Percentiles rank a stretch among this genome's conserved stretches.
These are phyloP conservation scores for Nicotiana noctiflora DNA, from an alignment of 257 asterid genomes.

Conservation along the genomic window DNA sequence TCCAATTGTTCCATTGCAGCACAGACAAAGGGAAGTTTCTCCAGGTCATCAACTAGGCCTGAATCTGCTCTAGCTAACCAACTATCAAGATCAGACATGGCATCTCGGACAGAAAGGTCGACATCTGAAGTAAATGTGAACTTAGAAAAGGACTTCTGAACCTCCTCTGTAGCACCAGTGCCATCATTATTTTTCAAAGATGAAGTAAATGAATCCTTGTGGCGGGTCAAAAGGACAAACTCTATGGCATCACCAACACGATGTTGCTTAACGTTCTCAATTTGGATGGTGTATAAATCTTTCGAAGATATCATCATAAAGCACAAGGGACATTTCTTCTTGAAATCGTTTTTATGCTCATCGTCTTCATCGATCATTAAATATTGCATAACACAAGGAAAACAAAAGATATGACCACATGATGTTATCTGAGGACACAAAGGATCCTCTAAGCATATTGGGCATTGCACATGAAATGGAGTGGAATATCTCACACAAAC, in stretches of 20 bases:
- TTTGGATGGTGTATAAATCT: conserved; percentile 62
- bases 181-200: conserved; percentile 46
- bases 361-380: conserved; percentile 51
- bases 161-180: conserved; percentile 28
- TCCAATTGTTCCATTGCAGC: conserved; percentile 78
- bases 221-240: conserved; percentile 68
- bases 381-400: conserved; percentile 84
- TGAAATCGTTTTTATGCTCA: conserved; percentile 40
- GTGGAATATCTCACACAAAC: conserved; percentile 75
- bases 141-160: conserved; percentile 62
- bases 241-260: conserved; percentile 53
- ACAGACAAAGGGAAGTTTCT: conserved; percentile 85
- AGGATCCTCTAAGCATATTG: conserved; percentile 87
- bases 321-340: conserved; percentile 90
- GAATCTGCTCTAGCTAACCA: conserved; percentile 96
- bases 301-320: conserved; percentile 75
- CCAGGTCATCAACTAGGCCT: conserved; percentile 88
- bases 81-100: conserved; percentile 76
- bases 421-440: conserved; percentile 92
- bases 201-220: conserved; percentile 55
- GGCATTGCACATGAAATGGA: conserved; percentile 73
- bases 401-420: conserved; percentile 96
- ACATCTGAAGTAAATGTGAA: conserved; percentile 87
- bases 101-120: conserved; percentile 71
- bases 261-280: conserved; percentile 66